phyloP scores from a whole-genome alignment of 352 stramenopile species.

The Pythium diclinum region DNA sequence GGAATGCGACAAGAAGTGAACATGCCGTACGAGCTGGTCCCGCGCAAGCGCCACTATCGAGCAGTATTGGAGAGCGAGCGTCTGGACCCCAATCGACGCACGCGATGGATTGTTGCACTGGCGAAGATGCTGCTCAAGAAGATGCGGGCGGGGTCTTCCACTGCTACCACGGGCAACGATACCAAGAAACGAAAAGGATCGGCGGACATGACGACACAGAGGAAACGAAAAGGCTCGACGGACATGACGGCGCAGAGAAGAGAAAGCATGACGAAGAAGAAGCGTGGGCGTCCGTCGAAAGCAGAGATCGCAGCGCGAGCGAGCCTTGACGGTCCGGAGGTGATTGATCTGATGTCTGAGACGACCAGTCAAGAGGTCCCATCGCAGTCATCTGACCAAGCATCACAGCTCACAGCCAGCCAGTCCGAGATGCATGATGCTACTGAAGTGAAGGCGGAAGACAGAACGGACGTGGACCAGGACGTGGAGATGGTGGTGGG shows the following conservation, averaged over 20 bases:
- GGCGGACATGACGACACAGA: neutral
- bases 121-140: slow-evolving; percentile 19
- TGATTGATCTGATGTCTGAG: neutral
- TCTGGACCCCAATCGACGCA: slow-evolving; percentile 24
- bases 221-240: neutral
- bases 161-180: neutral
- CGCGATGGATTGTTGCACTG: slow-evolving; percentile 47
- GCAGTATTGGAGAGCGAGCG: slow-evolving; percentile 48
- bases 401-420: neutral
- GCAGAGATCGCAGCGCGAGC: too few species aligned
- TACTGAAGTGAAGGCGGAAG: neutral
- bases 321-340: neutral
- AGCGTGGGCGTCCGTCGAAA: slow-evolving; percentile 5
- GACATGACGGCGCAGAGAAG: too few species aligned
- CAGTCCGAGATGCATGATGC: neutral
- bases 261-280: slow-evolving; percentile 9
- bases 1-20: slow-evolving; percentile 43
- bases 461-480: neutral
- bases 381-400: neutral
- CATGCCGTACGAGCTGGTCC: slow-evolving; percentile 74
- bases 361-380: neutral
- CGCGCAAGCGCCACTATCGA: slow-evolving; percentile 44
- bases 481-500: neutral
- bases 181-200: neutral
- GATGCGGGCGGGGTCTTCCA: neutral